Conservation (phyloP, 2,329 filamentous ascomycete species). For the Corinectria fuckeliana region DNA sequence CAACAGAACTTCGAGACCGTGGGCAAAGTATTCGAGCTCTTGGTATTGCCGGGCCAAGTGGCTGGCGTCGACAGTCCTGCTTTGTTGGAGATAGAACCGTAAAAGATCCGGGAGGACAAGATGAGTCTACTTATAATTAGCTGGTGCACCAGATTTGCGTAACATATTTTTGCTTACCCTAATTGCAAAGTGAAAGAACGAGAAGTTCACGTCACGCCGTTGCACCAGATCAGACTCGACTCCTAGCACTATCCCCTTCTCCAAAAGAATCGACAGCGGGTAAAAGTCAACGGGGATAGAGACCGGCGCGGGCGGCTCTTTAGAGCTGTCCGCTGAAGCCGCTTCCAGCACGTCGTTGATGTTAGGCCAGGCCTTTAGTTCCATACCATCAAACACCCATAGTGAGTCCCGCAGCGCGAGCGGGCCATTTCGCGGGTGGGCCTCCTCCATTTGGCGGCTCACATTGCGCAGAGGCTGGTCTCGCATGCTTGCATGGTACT, state of each 20-base stretch:
- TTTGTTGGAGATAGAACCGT: conserved; percentile 76
- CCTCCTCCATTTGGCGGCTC: conserved; percentile 38
- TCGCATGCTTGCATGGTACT: conserved; percentile 92
- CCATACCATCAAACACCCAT: conserved; percentile 91
- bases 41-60: conserved; percentile 85
- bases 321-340: conserved; percentile 67
- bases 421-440: conserved; percentile 34
- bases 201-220: conserved; percentile 88
- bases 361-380: conserved; percentile 88
- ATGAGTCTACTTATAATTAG: conserved; percentile 68
- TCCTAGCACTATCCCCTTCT: conserved; percentile 88
- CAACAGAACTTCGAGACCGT: conserved; percentile 88
- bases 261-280: conserved; percentile 84
- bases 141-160: not conserved
- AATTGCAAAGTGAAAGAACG: conserved; percentile 86
- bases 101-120: conserved; percentile 91
- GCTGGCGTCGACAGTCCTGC: conserved; percentile 80
- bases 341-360: conserved; percentile 82
- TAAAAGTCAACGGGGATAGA: conserved; percentile 93
- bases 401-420: conserved; percentile 79
- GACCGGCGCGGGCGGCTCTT: conserved; percentile 76
- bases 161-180: conserved; percentile 65
- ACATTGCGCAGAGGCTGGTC: conserved; percentile 68
- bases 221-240: conserved; percentile 95
- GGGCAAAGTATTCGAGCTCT: conserved; percentile 87